Evolutionary conservation across 2,329 filamentous ascomycete genomes (phyloP), one percentile per base, ranked within the genome.

Genomic region (Annulohypoxylon truncatum): DNA sequence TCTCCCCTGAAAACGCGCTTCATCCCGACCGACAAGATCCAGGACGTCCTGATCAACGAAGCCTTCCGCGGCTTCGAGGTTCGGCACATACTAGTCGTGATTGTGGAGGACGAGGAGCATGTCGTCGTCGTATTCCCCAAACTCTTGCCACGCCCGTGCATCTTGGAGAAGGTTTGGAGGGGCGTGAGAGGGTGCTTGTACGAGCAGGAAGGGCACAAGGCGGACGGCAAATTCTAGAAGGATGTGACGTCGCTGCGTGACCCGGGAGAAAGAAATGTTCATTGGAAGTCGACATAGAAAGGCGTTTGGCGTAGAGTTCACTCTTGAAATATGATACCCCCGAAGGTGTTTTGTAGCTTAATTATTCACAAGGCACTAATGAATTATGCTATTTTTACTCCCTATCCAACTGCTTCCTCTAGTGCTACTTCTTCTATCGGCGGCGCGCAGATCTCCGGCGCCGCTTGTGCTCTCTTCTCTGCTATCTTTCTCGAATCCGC

Each of bases 111-210:
- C 1, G 95, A 98, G 79, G 87, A 90, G 57, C 90, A 96, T 70
- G 87, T 97, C 3, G 92, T 98, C 0, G 95, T 99, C n/a, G 94
- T 98, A 2, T 99, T 99, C 77, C 95, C 95, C 2, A 86, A 86
- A 61, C 79, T 97, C 70, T 77, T 97, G 67, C 96, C 96, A 0
- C 81, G 88, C 62, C 83, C 92, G 60, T 84, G 82, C 51, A 90
- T 97, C 59, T 83, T 98, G 26, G 94, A 97, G 81, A 86, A 89
- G 71, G 95, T 98, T 1, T 98, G 96, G 96, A 89, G 93, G 72
- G 95, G 94, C 0, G 88, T 91, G 2, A 87, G 92, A 71, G 89
- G 87, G 61, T 97, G 94, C 79, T 82, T 99, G 66, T 96, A 94
- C 77, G 93, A 92, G 76, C 73, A 67, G 24, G 78, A 80, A 61